Percentiles rank a stretch among this genome's conserved stretches.
Evolutionary conservation across 176 grass and related monocot species (phyloP).

Genomic region (Poa annua): DNA sequence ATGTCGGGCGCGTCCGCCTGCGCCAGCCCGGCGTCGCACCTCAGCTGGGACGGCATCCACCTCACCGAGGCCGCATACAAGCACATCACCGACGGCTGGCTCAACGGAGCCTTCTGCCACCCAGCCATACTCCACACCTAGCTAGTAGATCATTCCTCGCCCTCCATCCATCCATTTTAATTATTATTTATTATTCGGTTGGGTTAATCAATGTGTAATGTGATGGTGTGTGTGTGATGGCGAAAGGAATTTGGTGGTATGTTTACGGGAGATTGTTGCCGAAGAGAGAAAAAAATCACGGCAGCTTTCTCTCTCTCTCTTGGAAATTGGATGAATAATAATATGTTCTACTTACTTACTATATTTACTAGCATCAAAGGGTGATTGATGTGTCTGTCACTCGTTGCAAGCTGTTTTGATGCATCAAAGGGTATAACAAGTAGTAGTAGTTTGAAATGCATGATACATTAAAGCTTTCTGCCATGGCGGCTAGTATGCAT

Average conservation of each 20-base stretch:
- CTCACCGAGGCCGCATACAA: conserved; percentile 68
- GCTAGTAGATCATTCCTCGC: too few species aligned
- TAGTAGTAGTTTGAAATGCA: too few species aligned
- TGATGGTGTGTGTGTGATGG: too few species aligned
- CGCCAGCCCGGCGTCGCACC: conserved; percentile 53
- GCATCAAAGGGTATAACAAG: not conserved
- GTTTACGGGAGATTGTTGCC: not conserved
- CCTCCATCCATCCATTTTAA: not conserved
- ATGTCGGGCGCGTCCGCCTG: conserved; percentile 55
- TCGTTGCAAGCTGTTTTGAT: not conserved
- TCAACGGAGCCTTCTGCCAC: conserved; percentile 56
- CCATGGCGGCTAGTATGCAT: not conserved
- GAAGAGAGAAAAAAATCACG: conserved; percentile 7
- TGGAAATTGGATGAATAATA: conserved; percentile 12
- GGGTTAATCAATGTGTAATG: too few species aligned
- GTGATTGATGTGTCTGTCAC: too few species aligned
- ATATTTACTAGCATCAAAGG: too few species aligned
- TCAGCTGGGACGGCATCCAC: conserved; percentile 89
- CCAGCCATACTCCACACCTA: conserved; percentile 54
- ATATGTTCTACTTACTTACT: too few species aligned
- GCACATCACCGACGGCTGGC: conserved; percentile 67
- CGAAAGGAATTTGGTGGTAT: too few species aligned
- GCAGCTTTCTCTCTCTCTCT: not conserved
- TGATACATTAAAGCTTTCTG: not conserved
- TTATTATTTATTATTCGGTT: conserved; percentile 13